Conservation (phyloP, 2,329 filamentous ascomycete species). For the Eutypa lata region DNA sequence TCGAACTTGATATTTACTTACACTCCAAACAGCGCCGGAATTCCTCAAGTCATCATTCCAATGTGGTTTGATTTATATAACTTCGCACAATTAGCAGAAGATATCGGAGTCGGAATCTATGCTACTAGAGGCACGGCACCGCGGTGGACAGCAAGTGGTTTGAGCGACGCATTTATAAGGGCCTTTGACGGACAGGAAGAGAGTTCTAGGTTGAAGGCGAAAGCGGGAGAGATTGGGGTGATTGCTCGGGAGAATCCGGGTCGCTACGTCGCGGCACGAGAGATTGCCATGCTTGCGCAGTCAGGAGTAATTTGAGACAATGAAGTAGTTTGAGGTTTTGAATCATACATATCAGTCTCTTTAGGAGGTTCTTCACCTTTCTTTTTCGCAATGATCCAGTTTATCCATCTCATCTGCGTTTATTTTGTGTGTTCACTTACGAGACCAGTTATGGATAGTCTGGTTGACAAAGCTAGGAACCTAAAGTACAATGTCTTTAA, state of each 20-base stretch:
- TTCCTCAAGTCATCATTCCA: constrained; percentile 16
- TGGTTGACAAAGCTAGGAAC: too few species aligned
- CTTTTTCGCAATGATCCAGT: too few species aligned
- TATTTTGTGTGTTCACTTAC: too few species aligned
- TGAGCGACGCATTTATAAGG: constrained; percentile 9
- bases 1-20: not conserved
- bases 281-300: constrained; percentile 14
- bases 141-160: constrained; percentile 10
- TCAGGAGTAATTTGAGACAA: constrained; percentile 4
- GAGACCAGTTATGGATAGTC: too few species aligned
- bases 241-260: constrained; percentile 11
- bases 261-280: constrained; percentile 10
- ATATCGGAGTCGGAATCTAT: constrained; percentile 14
- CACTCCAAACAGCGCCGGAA: constrained; percentile 8
- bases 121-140: constrained; percentile 14
- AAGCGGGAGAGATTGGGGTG: constrained; percentile 8
- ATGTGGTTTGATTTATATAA: constrained; percentile 17
- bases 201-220: constrained; percentile 3
- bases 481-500: too few species aligned
- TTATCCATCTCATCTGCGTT: too few species aligned
- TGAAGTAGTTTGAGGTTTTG: too few species aligned
- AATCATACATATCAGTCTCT: too few species aligned
- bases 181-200: not conserved
- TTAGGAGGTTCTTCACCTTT: too few species aligned
- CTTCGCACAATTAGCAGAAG: constrained; percentile 11